phyloP scores from a whole-genome alignment of 73 alveolate genomes.

The Blepharisma stoltei region DNA sequence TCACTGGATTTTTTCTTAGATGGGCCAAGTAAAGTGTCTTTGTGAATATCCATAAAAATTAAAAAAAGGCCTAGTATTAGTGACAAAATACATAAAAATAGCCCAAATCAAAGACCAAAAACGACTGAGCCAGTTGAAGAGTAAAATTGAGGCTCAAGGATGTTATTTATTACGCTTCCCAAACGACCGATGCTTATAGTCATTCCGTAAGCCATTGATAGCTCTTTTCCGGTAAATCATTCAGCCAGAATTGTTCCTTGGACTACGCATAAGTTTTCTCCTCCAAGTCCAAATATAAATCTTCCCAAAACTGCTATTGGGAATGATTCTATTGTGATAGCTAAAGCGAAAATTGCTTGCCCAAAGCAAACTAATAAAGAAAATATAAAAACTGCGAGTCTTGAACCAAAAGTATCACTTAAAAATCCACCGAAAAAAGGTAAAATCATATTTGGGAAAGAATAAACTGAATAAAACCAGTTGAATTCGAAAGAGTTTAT shows the following conservation, averaged over 20 bases:
- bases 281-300: conserved; percentile 90
- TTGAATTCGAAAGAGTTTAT: conserved; percentile 8
- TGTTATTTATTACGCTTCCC: conserved; percentile 66
- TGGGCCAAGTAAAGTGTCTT: conserved; percentile 39
- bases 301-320: conserved; percentile 87
- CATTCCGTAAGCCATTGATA: conserved; percentile 91
- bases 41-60: conserved; percentile 43
- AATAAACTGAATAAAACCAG: conserved; percentile 76
- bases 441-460: conserved; percentile 79
- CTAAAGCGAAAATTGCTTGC: conserved; percentile 67
- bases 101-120: conserved; percentile 49
- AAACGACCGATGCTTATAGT: conserved; percentile 67
- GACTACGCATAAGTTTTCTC: conserved; percentile 72
- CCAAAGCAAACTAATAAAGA: conserved; percentile 50
- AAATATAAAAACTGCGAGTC: conserved; percentile 37
- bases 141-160: not conserved
- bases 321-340: conserved; percentile 56
- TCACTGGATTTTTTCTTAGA: conserved; percentile 39
- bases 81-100: conserved; percentile 42
- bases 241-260: conserved; percentile 73
- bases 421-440: conserved; percentile 88
- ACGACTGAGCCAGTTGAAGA: conserved; percentile 39
- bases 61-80: conserved; percentile 38
- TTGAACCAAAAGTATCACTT: conserved; percentile 51
- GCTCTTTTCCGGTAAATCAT: conserved; percentile 94